A percentile compares a stretch with the other conserved stretches of the same genome.
phyloP scores from a whole-genome alignment of 2,329 filamentous ascomycete species.

The Fusarium falciforme region DNA sequence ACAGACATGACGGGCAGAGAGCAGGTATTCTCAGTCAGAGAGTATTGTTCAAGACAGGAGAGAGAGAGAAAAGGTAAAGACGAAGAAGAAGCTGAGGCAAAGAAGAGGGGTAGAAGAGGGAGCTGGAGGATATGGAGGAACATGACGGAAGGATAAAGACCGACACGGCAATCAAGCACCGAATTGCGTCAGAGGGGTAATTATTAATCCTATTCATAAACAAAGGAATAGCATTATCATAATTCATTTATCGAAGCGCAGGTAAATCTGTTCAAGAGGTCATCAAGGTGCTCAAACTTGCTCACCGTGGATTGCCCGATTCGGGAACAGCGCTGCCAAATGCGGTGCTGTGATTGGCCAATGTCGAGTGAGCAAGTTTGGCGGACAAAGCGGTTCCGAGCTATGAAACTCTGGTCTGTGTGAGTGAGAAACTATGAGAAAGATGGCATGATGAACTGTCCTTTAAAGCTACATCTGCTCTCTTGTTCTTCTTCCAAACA shows the following conservation, averaged over 20 bases:
- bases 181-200: conserved; percentile 33
- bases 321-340: conserved; percentile 35
- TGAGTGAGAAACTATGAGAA: conserved; percentile 34
- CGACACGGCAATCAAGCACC: not conserved
- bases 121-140: conserved; percentile 4
- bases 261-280: conserved; percentile 15
- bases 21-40: not conserved
- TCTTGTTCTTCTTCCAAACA: not conserved
- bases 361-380: conserved; percentile 35
- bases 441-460: conserved; percentile 5
- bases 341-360: conserved; percentile 46
- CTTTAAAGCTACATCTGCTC: not conserved
- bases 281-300: conserved; percentile 45
- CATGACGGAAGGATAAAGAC: conserved; percentile 8
- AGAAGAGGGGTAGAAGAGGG: conserved; percentile 34
- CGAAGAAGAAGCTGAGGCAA: conserved; percentile 3
- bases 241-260: not conserved
- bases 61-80: conserved; percentile 2
- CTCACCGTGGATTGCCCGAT: conserved; percentile 44
- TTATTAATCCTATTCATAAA: conserved; percentile 10
- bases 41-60: conserved; percentile 5
- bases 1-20: conserved; percentile 48
- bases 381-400: not conserved
- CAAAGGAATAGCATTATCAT: not conserved
- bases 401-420: not conserved